Conservation (phyloP, 176 grass and related monocot genomes). For the Hsuehochloa calcarea region DNA sequence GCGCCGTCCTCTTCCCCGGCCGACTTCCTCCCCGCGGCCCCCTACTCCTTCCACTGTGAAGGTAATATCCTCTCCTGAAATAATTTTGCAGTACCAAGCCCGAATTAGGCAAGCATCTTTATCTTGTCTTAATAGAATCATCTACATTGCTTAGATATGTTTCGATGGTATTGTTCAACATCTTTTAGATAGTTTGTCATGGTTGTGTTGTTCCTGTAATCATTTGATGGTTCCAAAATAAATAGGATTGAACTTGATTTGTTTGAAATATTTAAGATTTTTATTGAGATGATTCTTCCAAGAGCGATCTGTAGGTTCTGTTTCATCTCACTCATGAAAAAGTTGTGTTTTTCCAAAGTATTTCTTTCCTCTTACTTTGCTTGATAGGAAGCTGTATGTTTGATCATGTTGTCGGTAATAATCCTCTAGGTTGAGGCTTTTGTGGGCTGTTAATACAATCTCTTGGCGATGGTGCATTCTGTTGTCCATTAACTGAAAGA, state of each 20-base stretch:
- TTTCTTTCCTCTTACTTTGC: constrained; percentile 21
- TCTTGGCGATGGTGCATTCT: constrained; percentile 46
- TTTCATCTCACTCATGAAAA: constrained; percentile 28
- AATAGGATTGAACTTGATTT: not conserved
- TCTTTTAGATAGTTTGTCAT: no score
- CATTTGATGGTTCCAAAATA: not conserved
- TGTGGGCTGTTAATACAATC: constrained; percentile 39
- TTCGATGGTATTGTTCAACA: no score
- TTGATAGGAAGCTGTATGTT: constrained; percentile 26
- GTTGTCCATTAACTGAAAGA: constrained; percentile 30
- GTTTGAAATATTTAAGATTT: not conserved
- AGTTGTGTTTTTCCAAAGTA: constrained; percentile 13
- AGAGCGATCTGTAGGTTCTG: not conserved
- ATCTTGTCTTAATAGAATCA: no score
- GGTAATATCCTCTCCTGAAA: no score
- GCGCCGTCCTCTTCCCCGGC: no score
- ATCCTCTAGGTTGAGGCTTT: constrained; percentile 27
- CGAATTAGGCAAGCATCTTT: no score
- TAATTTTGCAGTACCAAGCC: no score
- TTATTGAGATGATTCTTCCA: constrained; percentile 2
- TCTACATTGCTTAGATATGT: no score
- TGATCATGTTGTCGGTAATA: constrained; percentile 28
- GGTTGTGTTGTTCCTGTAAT: not conserved
- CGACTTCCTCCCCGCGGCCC: no score
- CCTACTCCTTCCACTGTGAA: no score